Percentiles rank a stretch among this genome's conserved stretches.
phyloP scores from a whole-genome alignment of 495 filamentous ascomycete genomes.

The Daldinia concentrica region DNA sequence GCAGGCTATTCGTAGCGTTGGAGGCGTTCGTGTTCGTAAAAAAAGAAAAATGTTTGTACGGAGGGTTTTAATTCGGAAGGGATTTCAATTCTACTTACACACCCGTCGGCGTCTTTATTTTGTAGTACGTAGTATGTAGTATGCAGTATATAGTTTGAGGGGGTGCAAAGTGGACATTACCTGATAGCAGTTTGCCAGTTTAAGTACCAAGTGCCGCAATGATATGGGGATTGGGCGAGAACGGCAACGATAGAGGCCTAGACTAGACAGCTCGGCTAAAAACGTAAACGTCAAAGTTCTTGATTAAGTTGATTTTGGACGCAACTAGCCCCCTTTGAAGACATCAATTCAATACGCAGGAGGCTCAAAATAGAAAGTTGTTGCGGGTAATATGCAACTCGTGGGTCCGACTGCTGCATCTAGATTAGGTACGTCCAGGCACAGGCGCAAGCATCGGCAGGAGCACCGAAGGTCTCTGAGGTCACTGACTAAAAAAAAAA shows the following conservation, averaged over 20 bases:
- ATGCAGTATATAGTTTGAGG: not conserved
- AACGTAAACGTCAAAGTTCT: conserved; percentile 10
- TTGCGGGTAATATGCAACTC: conserved; percentile 34
- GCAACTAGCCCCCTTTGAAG: conserved; percentile 16
- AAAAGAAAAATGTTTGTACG: not conserved
- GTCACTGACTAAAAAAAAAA: no score
- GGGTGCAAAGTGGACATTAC: not conserved
- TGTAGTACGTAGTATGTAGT: not conserved
- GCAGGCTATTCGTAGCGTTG: conserved; percentile 3
- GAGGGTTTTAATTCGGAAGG: not conserved
- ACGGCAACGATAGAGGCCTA: conserved; percentile 6
- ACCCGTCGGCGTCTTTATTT: conserved; percentile 7
- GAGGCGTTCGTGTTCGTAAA: conserved; percentile 10
- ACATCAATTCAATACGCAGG: conserved; percentile 20
- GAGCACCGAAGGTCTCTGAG: not conserved
- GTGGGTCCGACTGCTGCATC: conserved; percentile 28
- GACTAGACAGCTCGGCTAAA: conserved; percentile 38
- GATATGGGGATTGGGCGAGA: not conserved
- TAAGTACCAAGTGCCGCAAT: conserved; percentile 11
- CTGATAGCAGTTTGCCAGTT: conserved; percentile 25
- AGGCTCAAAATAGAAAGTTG: conserved; percentile 41
- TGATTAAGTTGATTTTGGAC: conserved; percentile 29
- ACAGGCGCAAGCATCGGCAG: not conserved
- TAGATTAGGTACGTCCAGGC: conserved; percentile 31
- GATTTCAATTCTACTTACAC: conserved; percentile 13